Percentiles rank a stretch among this genome's conserved stretches.
phyloP scores from a whole-genome alignment of 2,329 filamentous ascomycete genomes.

The Beauveria scarabaeidicola region DNA sequence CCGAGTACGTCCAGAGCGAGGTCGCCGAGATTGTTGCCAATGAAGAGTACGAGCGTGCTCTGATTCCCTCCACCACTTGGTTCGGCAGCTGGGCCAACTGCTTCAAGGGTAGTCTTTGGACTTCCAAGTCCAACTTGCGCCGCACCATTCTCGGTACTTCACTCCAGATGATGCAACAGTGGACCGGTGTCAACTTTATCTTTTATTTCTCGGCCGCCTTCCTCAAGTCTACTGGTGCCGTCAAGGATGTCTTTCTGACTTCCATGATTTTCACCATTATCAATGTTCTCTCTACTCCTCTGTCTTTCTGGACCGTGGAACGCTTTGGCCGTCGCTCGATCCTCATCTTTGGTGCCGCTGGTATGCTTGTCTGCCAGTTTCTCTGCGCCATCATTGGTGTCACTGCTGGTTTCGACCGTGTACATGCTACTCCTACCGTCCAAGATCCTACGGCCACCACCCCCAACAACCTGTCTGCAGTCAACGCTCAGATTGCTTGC shows the following conservation, averaged over 20 bases:
- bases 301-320: slow-evolving; percentile 85
- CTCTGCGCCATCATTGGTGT: slow-evolving; percentile 71
- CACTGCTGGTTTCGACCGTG: slow-evolving; percentile 46
- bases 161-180: slow-evolving; percentile 74
- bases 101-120: slow-evolving; percentile 55
- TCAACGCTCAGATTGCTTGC: slow-evolving; percentile 71
- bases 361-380: slow-evolving; percentile 84
- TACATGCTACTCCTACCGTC: slow-evolving; percentile 34
- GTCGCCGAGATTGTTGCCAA: slow-evolving; percentile 83
- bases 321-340: slow-evolving; percentile 70
- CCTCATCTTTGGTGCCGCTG: slow-evolving; percentile 67
- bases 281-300: slow-evolving; percentile 76
- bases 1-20: slow-evolving; percentile 68
- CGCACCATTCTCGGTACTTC: slow-evolving; percentile 64
- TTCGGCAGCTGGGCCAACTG: slow-evolving; percentile 60
- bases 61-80: slow-evolving; percentile 58
- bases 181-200: slow-evolving; percentile 88
- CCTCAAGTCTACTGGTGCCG: slow-evolving; percentile 69
- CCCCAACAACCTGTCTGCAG: slow-evolving; percentile 47
- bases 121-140: slow-evolving; percentile 59
- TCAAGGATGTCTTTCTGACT: slow-evolving; percentile 72
- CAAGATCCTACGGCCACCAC: slow-evolving; percentile 29
- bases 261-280: slow-evolving; percentile 79
- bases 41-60: slow-evolving; percentile 70
- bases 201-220: slow-evolving; percentile 83